Conservation (phyloP, 2,329 filamentous ascomycete genomes). For the Trichoderma sp. region DNA sequence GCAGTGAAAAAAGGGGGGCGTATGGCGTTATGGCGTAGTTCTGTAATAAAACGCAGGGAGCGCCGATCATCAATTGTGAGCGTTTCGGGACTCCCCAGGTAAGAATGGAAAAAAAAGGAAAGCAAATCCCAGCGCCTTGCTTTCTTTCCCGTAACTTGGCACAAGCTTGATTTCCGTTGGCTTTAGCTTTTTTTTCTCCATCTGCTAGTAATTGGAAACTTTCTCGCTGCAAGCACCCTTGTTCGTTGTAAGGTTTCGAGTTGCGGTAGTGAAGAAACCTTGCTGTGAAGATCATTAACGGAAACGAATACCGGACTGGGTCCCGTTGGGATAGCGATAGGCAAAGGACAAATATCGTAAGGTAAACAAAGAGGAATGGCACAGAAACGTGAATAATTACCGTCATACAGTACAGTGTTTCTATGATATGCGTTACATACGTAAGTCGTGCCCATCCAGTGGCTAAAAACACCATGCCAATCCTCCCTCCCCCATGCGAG, state of each 20-base stretch:
- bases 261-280: background rate
- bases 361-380: background rate
- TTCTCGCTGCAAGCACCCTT: background rate
- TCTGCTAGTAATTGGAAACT: background rate
- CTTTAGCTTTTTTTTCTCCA: background rate
- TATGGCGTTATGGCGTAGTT: background rate
- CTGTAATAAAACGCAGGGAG: background rate
- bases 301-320: background rate
- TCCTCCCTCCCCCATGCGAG: background rate
- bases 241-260: background rate
- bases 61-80: background rate
- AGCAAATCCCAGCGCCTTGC: background rate
- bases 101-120: background rate
- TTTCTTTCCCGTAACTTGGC: background rate
- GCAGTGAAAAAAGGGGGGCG: background rate
- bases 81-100: background rate
- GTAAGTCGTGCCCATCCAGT: background rate
- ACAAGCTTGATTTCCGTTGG: background rate
- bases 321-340: background rate
- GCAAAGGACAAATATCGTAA: background rate
- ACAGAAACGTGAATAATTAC: background rate
- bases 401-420: background rate
- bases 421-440: background rate
- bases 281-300: constrained; percentile 7
- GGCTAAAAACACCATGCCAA: background rate